Base-by-base conservation (phyloP, 768 basidiomycete species). In the Mycena rebaudengoi region DNA sequence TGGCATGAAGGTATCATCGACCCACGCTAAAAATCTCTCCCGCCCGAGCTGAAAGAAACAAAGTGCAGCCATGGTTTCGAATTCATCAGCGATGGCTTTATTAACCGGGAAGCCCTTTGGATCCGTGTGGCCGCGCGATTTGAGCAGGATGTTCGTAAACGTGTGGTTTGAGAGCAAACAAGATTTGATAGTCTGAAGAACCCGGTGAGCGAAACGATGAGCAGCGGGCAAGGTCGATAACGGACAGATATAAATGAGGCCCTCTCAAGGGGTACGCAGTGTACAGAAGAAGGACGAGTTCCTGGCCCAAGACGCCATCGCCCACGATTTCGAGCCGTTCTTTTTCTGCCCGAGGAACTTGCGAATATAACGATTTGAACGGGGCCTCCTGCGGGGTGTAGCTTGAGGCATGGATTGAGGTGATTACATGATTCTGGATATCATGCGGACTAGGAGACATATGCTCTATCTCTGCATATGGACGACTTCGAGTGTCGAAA, bases 311-410 rank as follows among this genome's bases (percentile, higher is more conserved):
- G 7, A 65, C 7, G 4, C 57, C 58, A 46, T 65, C 64, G 16
- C 64, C 64, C 25, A 33, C 49, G n/a, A 65, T 60, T 35, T 60
- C 64, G 10, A 60, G 37, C n/a, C 58, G 51, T 23, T 60, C 62
- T 18, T 43, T 26, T 37, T 64, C 28, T 16, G 8, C 28, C 18
- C 23, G 41, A 46, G 39, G 40, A 21, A 58, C 16, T 14, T 33
- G 13, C 5, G 11, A 57, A 23, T 44, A 1, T 1, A 29, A 7
- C 11, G 33, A 44, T 21, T 20, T 64, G 18, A 50, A 32, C 8
- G 54, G 62, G n/a, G 54, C 48, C 30, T 49, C n/a, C 23, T 33
- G 20, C 23, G 62, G 48, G 21, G 26, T 28, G 26, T 56, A 56
- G 11, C 29, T 18, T 23, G 1, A 10, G 6, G 23, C 18, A 2